Evolutionary conservation across 2,329 filamentous ascomycete species (phyloP).

Genomic region (Fusarium nygamai): DNA sequence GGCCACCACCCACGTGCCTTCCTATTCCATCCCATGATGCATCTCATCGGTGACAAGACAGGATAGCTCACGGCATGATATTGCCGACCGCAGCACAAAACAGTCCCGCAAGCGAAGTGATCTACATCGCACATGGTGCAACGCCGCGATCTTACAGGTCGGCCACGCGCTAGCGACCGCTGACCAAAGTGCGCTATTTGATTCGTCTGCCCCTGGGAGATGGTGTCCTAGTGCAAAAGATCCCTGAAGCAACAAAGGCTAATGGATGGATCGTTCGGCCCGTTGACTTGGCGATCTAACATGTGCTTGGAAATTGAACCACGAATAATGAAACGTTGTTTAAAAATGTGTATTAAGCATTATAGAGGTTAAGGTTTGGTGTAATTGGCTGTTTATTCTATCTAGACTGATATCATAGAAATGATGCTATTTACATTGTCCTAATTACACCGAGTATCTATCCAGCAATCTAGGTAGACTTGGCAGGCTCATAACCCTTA

Average conservation of each 20-base stretch:
- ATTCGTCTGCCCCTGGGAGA: constrained; percentile 10
- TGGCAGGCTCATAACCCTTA: constrained; percentile 47
- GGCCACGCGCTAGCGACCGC: background rate
- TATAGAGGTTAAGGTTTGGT: accelerated
- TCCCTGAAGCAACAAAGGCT: background rate
- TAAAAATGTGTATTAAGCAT: accelerated
- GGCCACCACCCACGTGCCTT: background rate
- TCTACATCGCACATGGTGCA: constrained; percentile 29
- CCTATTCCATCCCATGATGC: background rate
- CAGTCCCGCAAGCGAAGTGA: background rate
- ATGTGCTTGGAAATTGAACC: background rate
- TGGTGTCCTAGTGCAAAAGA: background rate
- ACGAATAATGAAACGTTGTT: background rate
- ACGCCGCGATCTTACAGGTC: constrained; percentile 13
- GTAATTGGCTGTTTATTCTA: background rate
- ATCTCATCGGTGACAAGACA: constrained; percentile 11
- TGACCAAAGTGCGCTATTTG: background rate
- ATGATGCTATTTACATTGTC: background rate
- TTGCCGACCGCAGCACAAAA: background rate
- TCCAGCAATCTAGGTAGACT: constrained; percentile 13
- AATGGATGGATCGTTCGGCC: background rate
- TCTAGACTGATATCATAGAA: background rate
- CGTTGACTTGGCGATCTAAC: constrained; percentile 3
- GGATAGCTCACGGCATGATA: constrained; percentile 17
- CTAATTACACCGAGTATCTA: background rate